A percentile compares a stretch with the other conserved stretches of the same genome.
phyloP scores from a whole-genome alignment of 805 yeast species.

The Yamadazyma ubonensis region DNA sequence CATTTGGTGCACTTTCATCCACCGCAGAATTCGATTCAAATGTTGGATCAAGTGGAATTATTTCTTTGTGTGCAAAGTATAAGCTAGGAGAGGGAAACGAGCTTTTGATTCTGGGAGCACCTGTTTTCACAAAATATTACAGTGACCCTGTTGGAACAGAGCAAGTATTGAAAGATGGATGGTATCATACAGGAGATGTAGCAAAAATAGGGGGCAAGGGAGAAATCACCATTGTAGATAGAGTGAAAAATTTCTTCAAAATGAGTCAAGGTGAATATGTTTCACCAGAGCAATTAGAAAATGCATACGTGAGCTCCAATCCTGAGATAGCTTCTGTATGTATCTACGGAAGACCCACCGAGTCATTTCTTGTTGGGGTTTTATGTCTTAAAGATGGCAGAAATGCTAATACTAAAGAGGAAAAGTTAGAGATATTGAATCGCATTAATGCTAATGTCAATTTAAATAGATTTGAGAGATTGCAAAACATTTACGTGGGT shows the following conservation, averaged over 20 bases:
- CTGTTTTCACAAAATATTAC: conserved; percentile 49
- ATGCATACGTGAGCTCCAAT: conserved; percentile 25
- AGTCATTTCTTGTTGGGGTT: conserved; percentile 28
- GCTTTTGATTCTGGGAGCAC: conserved; percentile 55
- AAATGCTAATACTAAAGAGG: conserved; percentile 18
- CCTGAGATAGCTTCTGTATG: conserved; percentile 27
- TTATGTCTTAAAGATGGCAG: conserved; percentile 20
- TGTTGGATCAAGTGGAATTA: conserved; percentile 47
- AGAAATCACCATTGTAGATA: conserved; percentile 46
- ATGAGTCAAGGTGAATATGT: conserved; percentile 41
- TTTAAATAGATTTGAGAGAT: conserved; percentile 34
- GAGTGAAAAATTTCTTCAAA: conserved; percentile 44
- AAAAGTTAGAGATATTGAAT: conserved; percentile 25
- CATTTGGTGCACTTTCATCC: conserved; percentile 55
- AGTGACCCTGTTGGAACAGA: conserved; percentile 47
- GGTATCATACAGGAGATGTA: conserved; percentile 59
- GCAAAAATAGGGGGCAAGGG: conserved; percentile 29
- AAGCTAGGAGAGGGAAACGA: conserved; percentile 54
- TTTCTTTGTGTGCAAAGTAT: conserved; percentile 52
- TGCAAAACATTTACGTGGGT: conserved; percentile 32
- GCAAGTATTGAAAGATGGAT: conserved; percentile 45
- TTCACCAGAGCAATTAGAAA: conserved; percentile 40
- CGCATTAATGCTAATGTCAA: conserved; percentile 13
- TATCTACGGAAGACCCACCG: conserved; percentile 29
- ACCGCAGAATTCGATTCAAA: conserved; percentile 40